Conservation (phyloP, 768 basidiomycete genomes). For the Amanita fuliginea region DNA sequence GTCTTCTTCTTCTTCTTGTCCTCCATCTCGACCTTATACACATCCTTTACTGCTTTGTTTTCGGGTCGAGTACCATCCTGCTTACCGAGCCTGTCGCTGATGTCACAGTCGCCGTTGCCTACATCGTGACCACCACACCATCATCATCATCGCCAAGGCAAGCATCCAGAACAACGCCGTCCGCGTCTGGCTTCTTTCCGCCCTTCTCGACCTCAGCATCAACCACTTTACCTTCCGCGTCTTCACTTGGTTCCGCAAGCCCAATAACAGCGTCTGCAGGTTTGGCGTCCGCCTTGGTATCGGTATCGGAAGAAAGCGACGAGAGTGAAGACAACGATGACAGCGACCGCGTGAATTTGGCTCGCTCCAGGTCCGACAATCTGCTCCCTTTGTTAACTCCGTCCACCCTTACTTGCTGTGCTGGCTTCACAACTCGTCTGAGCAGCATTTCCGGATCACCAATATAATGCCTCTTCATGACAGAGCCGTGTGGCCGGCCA, state of each 20-base stretch:
- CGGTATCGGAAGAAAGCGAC: neutral
- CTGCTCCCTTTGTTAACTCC: no score
- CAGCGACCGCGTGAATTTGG: neutral
- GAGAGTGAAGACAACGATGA: slow-evolving; percentile 2
- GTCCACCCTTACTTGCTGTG: neutral
- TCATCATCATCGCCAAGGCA: neutral
- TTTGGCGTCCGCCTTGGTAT: neutral
- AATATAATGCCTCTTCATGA: slow-evolving; percentile 4
- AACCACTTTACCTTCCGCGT: neutral
- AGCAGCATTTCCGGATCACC: slow-evolving; percentile 7
- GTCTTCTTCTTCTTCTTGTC: neutral
- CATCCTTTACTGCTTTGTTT: slow-evolving; percentile 1
- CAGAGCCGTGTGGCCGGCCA: neutral
- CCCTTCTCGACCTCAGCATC: neutral
- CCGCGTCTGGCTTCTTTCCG: no score
- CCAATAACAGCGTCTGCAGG: neutral
- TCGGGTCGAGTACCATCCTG: neutral
- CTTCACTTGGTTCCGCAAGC: neutral
- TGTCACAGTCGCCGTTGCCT: no score
- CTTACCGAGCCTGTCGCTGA: neutral
- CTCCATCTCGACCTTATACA: neutral
- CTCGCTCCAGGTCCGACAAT: neutral
- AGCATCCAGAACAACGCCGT: neutral
- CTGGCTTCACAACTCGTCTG: neutral
- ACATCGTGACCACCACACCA: no score